Percentiles rank a stretch among this genome's conserved stretches.
phyloP scores from a whole-genome alignment of 495 filamentous ascomycete genomes.

The Penicillium waksmanii region DNA sequence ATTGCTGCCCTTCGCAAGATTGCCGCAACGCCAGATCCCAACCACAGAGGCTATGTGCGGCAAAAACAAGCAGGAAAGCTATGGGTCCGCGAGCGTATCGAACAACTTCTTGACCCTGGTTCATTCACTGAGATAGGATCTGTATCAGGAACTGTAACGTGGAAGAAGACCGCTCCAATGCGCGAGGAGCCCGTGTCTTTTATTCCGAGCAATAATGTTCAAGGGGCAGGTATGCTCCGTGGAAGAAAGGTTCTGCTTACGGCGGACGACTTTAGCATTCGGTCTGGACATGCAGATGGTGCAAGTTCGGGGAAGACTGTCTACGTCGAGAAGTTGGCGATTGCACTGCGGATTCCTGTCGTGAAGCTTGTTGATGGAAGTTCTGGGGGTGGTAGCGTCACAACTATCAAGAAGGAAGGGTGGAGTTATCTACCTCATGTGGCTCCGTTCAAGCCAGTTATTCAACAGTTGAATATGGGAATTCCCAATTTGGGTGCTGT shows the following conservation, averaged over 20 bases:
- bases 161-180: slow-evolving; percentile 51
- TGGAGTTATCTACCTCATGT: slow-evolving; percentile 63
- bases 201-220: slow-evolving; percentile 59
- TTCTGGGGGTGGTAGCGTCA: slow-evolving; percentile 64
- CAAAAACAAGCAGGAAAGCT: slow-evolving; percentile 67
- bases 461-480: slow-evolving; percentile 62
- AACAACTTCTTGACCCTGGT: slow-evolving; percentile 55
- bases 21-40: slow-evolving; percentile 55
- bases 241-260: slow-evolving; percentile 61
- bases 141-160: slow-evolving; percentile 60
- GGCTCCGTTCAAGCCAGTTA: slow-evolving; percentile 49
- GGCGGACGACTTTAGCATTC: slow-evolving; percentile 66
- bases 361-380: slow-evolving; percentile 66
- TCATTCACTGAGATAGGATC: slow-evolving; percentile 62
- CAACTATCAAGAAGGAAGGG: slow-evolving; percentile 56
- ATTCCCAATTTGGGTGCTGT: slow-evolving; percentile 67
- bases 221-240: slow-evolving; percentile 49
- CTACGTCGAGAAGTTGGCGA: slow-evolving; percentile 59
- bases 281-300: slow-evolving; percentile 66
- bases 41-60: slow-evolving; percentile 57
- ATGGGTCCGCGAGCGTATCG: slow-evolving; percentile 65
- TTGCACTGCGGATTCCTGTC: slow-evolving; percentile 57
- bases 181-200: slow-evolving; percentile 55
- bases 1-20: slow-evolving; percentile 52
- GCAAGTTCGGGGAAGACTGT: slow-evolving; percentile 60